Evolutionary conservation across 306 rosid genomes (phyloP).

Genomic region (Fragaria vesca): DNA sequence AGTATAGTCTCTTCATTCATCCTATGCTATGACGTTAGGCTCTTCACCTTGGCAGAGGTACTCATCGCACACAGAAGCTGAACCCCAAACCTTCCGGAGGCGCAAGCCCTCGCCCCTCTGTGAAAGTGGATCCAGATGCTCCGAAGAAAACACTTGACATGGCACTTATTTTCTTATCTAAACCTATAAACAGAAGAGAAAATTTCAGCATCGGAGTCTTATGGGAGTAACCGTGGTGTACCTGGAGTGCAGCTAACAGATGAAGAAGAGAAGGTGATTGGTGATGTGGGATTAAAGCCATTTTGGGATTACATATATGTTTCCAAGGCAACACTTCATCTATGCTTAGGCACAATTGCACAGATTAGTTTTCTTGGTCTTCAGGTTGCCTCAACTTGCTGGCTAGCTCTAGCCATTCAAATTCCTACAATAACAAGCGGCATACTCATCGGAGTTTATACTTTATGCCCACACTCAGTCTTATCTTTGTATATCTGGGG

Average conservation of each 20-base stretch:
- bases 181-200: slow-evolving; percentile 49
- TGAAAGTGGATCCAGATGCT: slow-evolving; percentile 94
- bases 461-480: slow-evolving; percentile 49
- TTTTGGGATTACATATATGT: slow-evolving; percentile 56
- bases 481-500: slow-evolving; percentile 31
- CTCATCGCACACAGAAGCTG: slow-evolving; percentile 81
- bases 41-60: slow-evolving; percentile 94
- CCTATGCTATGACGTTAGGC: slow-evolving; percentile 73
- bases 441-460: slow-evolving; percentile 50
- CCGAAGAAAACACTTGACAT: slow-evolving; percentile 88
- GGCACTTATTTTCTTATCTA: slow-evolving; percentile 95
- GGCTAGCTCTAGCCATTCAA: slow-evolving; percentile 72
- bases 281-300: slow-evolving; percentile 67
- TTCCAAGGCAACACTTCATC: slow-evolving; percentile 36
- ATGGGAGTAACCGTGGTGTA: slow-evolving; percentile 20
- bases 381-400: slow-evolving; percentile 53
- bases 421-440: slow-evolving; percentile 43
- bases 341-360: slow-evolving; percentile 28
- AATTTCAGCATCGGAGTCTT: not conserved
- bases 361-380: slow-evolving; percentile 39
- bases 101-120: slow-evolving; percentile 64
- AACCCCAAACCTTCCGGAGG: slow-evolving; percentile 85
- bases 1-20: slow-evolving; percentile 43
- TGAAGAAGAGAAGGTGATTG: slow-evolving; percentile 66
- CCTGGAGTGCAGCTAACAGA: slow-evolving; percentile 53